Conservation (phyloP, 2,329 filamentous ascomycete genomes). For the Phialemonium atrogriseum region DNA sequence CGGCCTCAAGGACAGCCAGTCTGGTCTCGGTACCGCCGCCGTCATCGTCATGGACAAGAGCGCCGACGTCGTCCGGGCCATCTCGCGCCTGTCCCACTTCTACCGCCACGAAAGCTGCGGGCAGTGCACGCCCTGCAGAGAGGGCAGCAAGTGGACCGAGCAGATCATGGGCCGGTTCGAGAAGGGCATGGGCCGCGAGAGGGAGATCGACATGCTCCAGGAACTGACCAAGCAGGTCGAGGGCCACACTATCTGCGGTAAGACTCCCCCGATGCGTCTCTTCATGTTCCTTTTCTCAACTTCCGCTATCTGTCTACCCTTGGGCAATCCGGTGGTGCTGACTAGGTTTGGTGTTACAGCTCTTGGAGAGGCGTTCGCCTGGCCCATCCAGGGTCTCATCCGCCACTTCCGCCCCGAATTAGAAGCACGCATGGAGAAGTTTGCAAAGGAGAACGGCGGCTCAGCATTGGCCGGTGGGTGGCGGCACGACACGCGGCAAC, state of each 20-base stretch:
- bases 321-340: neutral
- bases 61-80: conserved; percentile 89
- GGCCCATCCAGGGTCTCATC: conserved; percentile 97
- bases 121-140: conserved; percentile 98
- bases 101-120: conserved; percentile 98
- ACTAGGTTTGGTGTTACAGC: conserved; percentile 36
- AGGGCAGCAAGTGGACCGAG: conserved; percentile 98
- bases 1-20: conserved; percentile 94
- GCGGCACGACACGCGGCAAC: conserved; percentile 63
- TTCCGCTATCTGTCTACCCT: neutral
- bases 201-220: conserved; percentile 99
- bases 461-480: conserved; percentile 79
- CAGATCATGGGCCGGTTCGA: conserved; percentile 98
- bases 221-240: conserved; percentile 99
- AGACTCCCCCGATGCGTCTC: no score
- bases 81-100: conserved; percentile 88
- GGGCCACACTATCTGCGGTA: conserved; percentile 96
- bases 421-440: conserved; percentile 81
- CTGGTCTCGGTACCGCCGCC: conserved; percentile 91
- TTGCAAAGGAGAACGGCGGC: conserved; percentile 64
- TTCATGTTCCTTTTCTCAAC: neutral
- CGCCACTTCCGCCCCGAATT: conserved; percentile 96
- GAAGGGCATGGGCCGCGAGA: conserved; percentile 75
- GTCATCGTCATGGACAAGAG: conserved; percentile 99
- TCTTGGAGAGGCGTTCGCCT: conserved; percentile 94